Percentiles rank a stretch among this genome's conserved stretches.
Conservation (phyloP, 2,329 filamentous ascomycete species). For the Cordyceps pruinosa region DNA sequence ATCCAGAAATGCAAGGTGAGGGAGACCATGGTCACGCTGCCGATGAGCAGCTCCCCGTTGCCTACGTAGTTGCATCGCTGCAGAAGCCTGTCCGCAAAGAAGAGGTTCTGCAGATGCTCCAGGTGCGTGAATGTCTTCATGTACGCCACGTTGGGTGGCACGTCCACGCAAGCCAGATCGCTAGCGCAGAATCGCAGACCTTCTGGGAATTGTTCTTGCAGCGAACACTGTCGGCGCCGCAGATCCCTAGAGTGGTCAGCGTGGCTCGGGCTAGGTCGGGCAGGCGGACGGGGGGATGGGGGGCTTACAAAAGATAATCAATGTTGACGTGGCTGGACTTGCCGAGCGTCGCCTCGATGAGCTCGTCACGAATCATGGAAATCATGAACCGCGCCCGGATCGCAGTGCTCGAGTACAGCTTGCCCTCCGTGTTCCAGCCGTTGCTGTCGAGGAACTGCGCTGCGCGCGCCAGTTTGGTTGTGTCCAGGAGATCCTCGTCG, state of each 20-base stretch:
- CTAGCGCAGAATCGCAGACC: slow-evolving; percentile 32
- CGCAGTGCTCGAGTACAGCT: slow-evolving; percentile 37
- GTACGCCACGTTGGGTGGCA: slow-evolving; percentile 30
- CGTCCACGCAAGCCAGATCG: slow-evolving; percentile 28
- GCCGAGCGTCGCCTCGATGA: slow-evolving; percentile 50
- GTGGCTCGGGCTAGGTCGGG: neutral
- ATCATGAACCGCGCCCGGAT: slow-evolving; percentile 41
- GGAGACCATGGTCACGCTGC: slow-evolving; percentile 41
- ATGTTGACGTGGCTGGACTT: slow-evolving; percentile 12
- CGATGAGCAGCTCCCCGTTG: slow-evolving; percentile 33
- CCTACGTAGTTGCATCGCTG: slow-evolving; percentile 35
- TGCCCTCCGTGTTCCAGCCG: slow-evolving; percentile 45
- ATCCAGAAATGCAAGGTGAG: slow-evolving; percentile 42
- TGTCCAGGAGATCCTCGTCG: neutral
- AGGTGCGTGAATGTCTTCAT: slow-evolving; percentile 39
- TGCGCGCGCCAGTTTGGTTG: slow-evolving; percentile 6
- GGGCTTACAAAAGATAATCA: slow-evolving; percentile 19
- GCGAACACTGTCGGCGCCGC: neutral
- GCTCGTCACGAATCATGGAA: slow-evolving; percentile 47
- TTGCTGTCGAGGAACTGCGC: slow-evolving; percentile 33
- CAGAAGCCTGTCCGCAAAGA: slow-evolving; percentile 51
- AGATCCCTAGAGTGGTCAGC: neutral
- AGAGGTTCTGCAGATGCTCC: slow-evolving; percentile 48
- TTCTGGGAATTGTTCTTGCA: slow-evolving; percentile 23
- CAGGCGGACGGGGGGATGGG: too few relatives aligned